phyloP scores from a whole-genome alignment of 352 stramenopile genomes.

The Phytophthora pistaciae region DNA sequence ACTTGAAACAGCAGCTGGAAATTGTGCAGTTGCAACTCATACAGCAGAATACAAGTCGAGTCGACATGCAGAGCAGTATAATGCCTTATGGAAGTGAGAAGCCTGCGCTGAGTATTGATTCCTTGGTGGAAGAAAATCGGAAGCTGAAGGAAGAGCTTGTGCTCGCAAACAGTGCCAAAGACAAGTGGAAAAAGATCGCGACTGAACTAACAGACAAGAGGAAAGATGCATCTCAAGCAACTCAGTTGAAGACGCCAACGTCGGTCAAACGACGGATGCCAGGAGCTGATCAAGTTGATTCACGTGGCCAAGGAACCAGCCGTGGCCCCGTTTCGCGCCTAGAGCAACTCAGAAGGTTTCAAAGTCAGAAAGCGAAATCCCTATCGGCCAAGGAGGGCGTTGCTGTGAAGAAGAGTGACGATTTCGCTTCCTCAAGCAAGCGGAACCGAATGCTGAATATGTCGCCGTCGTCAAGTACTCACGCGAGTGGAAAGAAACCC shows the following conservation, averaged over 20 bases:
- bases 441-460: conserved; percentile 35
- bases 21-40: conserved; percentile 70
- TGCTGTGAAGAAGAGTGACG: conserved; percentile 72
- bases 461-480: conserved; percentile 3
- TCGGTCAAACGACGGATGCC: conserved; percentile 30
- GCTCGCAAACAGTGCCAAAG: conserved; percentile 51
- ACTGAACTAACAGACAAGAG: conserved; percentile 44
- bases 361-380: conserved; percentile 58
- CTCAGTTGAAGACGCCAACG: not conserved
- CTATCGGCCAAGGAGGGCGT: conserved; percentile 54
- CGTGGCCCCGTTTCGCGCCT: conserved; percentile 66
- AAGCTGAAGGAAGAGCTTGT: conserved; percentile 35
- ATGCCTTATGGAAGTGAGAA: not conserved
- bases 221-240: conserved; percentile 18
- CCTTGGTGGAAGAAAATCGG: conserved; percentile 49
- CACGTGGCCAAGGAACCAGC: conserved; percentile 50
- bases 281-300: conserved; percentile 47
- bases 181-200: conserved; percentile 79
- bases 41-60: conserved; percentile 35
- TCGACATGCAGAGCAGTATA: not conserved
- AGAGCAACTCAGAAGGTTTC: conserved; percentile 63
- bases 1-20: conserved; percentile 77
- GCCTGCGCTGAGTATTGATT: not conserved
- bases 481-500: not conserved
- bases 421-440: conserved; percentile 55